Evolutionary conservation across 2,329 filamentous ascomycete genomes (phyloP).

Genomic region (Fusarium piperis): DNA sequence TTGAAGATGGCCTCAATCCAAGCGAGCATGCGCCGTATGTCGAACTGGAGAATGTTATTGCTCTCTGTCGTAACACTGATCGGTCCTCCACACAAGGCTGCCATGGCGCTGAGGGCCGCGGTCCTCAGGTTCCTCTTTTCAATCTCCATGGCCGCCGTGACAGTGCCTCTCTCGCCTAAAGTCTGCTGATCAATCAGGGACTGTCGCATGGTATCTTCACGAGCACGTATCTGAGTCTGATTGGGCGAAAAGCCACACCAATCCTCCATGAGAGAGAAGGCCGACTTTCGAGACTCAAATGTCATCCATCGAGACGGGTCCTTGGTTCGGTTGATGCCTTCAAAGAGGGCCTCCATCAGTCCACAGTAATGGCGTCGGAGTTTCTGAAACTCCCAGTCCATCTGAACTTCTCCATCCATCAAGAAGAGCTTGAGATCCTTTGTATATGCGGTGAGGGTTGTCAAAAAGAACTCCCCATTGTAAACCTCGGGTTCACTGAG

Average conservation of each 20-base stretch:
- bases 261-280: constrained; percentile 97
- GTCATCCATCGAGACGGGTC: constrained; percentile 96
- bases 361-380: constrained; percentile 94
- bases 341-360: constrained; percentile 90
- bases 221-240: constrained; percentile 79
- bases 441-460: constrained; percentile 87
- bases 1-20: constrained; percentile 98
- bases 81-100: constrained; percentile 85
- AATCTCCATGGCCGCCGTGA: constrained; percentile 93
- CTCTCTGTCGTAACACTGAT: constrained; percentile 90
- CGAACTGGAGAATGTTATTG: constrained; percentile 87
- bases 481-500: constrained; percentile 81
- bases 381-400: constrained; percentile 93
- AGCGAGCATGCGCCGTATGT: constrained; percentile 88
- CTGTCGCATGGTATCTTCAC: constrained; percentile 88
- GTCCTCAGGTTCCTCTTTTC: constrained; percentile 93
- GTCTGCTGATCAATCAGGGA: constrained; percentile 84
- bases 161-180: constrained; percentile 76
- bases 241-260: constrained; percentile 99
- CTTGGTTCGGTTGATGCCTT: constrained; percentile 85
- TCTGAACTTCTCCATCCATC: constrained; percentile 93
- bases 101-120: constrained; percentile 94
- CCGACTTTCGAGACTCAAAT: constrained; percentile 94
- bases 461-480: constrained; percentile 89
- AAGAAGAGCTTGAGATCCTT: constrained; percentile 94